A percentile compares a stretch with the other conserved stretches of the same genome.
These are phyloP conservation scores for Discostella pseudostelligera DNA, from an alignment of 108 stramenopile species.

Conservation along the genomic window DNA sequence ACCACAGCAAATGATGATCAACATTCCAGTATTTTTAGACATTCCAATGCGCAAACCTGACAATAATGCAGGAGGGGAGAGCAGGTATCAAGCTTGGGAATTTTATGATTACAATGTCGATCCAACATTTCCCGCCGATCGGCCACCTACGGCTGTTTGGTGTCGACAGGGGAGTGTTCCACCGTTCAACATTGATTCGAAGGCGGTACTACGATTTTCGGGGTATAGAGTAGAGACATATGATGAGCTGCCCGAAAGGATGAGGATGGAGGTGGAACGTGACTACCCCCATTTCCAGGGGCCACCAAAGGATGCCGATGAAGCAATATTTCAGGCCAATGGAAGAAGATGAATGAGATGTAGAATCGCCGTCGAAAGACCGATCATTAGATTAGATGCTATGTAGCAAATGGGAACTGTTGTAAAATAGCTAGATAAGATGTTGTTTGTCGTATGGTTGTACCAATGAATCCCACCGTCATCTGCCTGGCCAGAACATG, in stretches of 20 bases:
- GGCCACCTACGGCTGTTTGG: constrained; percentile 29
- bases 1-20: constrained; percentile 14
- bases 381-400: too few relatives aligned
- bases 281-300: constrained; percentile 14
- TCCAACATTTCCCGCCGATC: constrained; percentile 13
- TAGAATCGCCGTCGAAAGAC: too few relatives aligned
- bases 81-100: constrained; percentile 40
- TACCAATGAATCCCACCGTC: background rate
- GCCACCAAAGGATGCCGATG: constrained; percentile 22
- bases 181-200: constrained; percentile 28
- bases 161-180: constrained; percentile 29
- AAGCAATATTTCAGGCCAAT: background rate
- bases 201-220: constrained; percentile 24
- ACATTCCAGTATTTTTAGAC: constrained; percentile 32
- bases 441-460: too few relatives aligned
- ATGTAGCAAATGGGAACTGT: too few relatives aligned
- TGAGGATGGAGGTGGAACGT: constrained; percentile 15
- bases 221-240: constrained; percentile 21
- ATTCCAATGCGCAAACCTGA: constrained; percentile 5
- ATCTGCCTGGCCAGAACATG: constrained; percentile 73
- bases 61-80: background rate
- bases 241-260: constrained; percentile 28
- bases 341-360: constrained; percentile 1
- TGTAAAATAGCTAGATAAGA: too few relatives aligned
- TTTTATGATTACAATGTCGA: constrained; percentile 40